Evolutionary conservation across 2,329 filamentous ascomycete genomes (phyloP), one percentile per base, ranked within the genome.

Genomic region (Penicillium frequentans): DNA sequence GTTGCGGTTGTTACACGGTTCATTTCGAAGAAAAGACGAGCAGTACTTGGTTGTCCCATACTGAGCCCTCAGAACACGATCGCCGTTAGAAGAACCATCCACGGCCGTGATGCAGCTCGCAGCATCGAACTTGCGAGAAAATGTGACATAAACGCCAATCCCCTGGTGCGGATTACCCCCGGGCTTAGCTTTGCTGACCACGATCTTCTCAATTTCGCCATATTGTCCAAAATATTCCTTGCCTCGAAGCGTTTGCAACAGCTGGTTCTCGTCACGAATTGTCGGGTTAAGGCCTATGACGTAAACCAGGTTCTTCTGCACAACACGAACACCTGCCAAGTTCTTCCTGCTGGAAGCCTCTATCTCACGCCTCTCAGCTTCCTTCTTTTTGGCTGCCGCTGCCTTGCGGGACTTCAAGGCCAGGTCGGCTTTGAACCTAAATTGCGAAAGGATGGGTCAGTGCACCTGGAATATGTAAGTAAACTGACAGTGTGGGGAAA

Each of bases 301-400:
- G 75, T 99, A 99, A 63, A 99, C 95, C 46, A 99, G 85, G 72
- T 99, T 99, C 81, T 98, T 98, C 77, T 99, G 95, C 42, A 98
- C 91, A 45, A 99, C 95, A 49, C 95, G 87, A 49, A 99, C 90
- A 56, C 95, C 95, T 53, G 96, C 91, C 27, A 99, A 84, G 71
- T 97, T 96, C 75, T 98, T 98, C 62, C 95, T 90, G 74, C 91
- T 96, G 58, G 96, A 89, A 58, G 91, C 93, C 75, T 99, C 96
- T 59, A 93, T 93, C 77, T 99, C 95, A 62, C 92, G 91, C 73
- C 96, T 98, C 74, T 97, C 93, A 2, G 88, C 90, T 75, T 99
- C 96, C 73, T 96, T 97, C 71, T 97, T 93, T 65, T 91, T 89
- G 56, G 88, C 86, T 52, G 91, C 91, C 62, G 92, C 90, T 68